Evolutionary conservation across 257 asterid genomes (phyloP), one percentile per base, ranked within the genome.

Genomic region (Penstemon barbatus): DNA sequence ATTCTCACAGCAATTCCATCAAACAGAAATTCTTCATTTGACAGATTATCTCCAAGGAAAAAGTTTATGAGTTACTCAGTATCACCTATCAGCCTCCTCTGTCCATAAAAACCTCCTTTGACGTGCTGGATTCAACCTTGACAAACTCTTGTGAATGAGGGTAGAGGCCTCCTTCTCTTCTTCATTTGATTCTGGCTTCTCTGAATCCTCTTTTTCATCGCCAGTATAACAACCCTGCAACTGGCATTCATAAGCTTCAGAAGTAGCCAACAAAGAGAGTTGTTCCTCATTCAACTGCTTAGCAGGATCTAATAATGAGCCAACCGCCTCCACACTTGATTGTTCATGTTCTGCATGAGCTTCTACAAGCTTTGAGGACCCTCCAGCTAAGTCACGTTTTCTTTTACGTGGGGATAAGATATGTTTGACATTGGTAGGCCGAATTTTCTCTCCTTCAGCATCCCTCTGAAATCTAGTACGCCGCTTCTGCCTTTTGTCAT

Each of bases 81-180:
- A 67, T 80, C 84, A 93, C 98, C 98, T 88, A 63, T 90, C 99
- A 66, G 93, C 87, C 67, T 80, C 90, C 64, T 93, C 97, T 54
- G 89, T 84, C 99, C 99, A 93, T 7, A 69, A 76, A 83, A 85
- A 93, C 79, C 76, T 87, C 74, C 72, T 86, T 73, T 63, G 81
- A 36, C 88, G 92, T 55, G 74, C 68, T 41, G 85, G 64, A 57
- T 76, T 85, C 77, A 78, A 79, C 72, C 71, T 88, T 68, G 94
- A 82, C 66, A 78, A 74, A 72, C 66, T 72, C 73, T 79, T 84
- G 70, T 70, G 81, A 74, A 85, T 78, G 72, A 80, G 74, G 54
- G 72, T 74, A 63, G 74, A 73, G 15, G 72, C 73, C 45, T 62
- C 77, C 55, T 80, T 74, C 66, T 80, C 83, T 67, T 79, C 86